Evolutionary conservation across 73 alveolate species (phyloP).

Genomic region (Durusdinium trenchii): DNA sequence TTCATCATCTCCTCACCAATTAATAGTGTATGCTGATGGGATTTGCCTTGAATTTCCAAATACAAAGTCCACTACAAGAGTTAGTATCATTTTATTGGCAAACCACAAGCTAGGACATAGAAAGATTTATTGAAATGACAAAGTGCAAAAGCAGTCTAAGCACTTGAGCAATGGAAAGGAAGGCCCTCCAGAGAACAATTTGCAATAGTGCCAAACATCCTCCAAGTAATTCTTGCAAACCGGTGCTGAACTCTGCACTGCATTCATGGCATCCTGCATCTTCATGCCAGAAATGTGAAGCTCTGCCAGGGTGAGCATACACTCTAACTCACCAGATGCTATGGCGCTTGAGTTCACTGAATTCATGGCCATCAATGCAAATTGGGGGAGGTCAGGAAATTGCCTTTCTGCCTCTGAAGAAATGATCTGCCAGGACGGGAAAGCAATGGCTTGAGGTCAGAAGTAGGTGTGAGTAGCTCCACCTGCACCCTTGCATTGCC

Average conservation of each 20-base stretch:
- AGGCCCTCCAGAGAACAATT: conserved; percentile 5
- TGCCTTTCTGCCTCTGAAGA: neutral
- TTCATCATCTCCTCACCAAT: neutral
- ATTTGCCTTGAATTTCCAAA: neutral
- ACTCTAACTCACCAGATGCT: neutral
- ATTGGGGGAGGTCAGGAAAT: neutral
- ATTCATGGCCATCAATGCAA: conserved; percentile 15
- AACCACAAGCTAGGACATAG: neutral
- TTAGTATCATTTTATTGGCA: neutral
- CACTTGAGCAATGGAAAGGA: neutral
- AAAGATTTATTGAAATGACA: neutral
- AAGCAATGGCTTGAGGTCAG: neutral
- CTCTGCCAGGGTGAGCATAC: neutral
- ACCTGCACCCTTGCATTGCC: neutral
- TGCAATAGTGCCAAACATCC: neutral
- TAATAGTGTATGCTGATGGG: neutral
- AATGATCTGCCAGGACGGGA: neutral
- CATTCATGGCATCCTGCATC: neutral
- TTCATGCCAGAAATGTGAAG: neutral
- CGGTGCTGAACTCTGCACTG: neutral
- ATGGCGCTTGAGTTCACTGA: neutral
- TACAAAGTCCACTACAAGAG: neutral
- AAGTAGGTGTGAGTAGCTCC: neutral
- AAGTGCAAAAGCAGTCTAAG: neutral
- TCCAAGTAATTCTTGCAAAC: neutral